Evolutionary conservation across 2,329 filamentous ascomycete species (phyloP), one percentile per base, ranked within the genome.

Genomic region (Zymoseptoria crescenta): DNA sequence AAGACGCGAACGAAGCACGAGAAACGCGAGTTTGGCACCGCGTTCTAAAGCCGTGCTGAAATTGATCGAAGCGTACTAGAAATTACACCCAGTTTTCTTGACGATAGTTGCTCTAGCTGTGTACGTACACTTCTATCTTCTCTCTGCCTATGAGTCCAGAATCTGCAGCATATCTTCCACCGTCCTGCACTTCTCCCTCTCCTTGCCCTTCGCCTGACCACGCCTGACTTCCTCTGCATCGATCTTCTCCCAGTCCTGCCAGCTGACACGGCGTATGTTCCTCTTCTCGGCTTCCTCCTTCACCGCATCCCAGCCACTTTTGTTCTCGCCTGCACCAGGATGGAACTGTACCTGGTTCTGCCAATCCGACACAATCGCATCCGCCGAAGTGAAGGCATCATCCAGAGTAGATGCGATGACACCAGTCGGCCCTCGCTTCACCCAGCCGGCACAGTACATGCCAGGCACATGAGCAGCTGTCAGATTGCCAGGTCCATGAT

Each of bases 321-420:
- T 70, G 19, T 76, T 77, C 24, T 74, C 76, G 13, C 69, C 69
- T 61, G 61, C 65, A 60, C 52, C 68, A 66, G 71, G 66, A 7
- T 74, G 66, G 57, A 86, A 83, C 0, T 72, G 74, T 8, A 73
- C 73, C 4, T 73, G 67, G 0, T 71, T 69, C 54, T 76, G 69
- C 87, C 91, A 93, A 70, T 99, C 94, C n/a, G 82, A 76, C 0
- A 83, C 83, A 62, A 99, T 88, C 2, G 87, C 85, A 70, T 96
- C 92, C 1, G 86, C 94, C 0, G 91, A 96, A 8, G 83, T 82
- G 69, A 97, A 99, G 0, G 94, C 93, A 72, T 99, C 94, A 60
- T 88, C 84, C 91, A 99, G 96, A 0, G 94, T 99, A 29, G 87
- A 91, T 1, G 93, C 93, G 72, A 99, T 99, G 3, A 97, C 92